A percentile compares a stretch with the other conserved stretches of the same genome.
Evolutionary conservation across 305 asterid genomes (phyloP).

Genomic region (Fraxinus albicans): DNA sequence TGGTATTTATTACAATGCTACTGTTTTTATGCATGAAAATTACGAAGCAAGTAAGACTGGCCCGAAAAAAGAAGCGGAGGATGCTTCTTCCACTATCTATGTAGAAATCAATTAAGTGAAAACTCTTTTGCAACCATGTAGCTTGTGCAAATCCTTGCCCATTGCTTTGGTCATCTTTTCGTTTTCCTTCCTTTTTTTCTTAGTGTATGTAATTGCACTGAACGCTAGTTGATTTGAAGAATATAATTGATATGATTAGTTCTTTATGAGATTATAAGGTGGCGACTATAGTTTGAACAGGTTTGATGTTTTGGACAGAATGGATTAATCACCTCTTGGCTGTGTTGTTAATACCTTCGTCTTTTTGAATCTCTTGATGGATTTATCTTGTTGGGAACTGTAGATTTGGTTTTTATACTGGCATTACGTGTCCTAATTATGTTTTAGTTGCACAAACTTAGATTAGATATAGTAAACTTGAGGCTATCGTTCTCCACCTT

Average conservation of each 20-base stretch:
- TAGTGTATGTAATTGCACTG: slow-evolving; percentile 29
- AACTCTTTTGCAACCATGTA: slow-evolving; percentile 25
- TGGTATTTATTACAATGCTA: slow-evolving; percentile 54
- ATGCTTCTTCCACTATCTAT: slow-evolving; percentile 96
- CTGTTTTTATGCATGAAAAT: slow-evolving; percentile 73
- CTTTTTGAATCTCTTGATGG: slow-evolving; percentile 1
- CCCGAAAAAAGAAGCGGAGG: slow-evolving; percentile 82
- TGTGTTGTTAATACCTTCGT: neutral
- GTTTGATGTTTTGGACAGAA: slow-evolving; percentile 9
- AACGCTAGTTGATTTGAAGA: slow-evolving; percentile 26
- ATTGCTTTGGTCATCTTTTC: slow-evolving; percentile 18
- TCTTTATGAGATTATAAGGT: neutral
- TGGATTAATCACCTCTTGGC: slow-evolving; percentile 12
- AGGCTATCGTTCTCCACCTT: neutral
- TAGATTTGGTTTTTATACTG: neutral
- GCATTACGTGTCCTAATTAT: neutral
- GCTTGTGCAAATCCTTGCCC: slow-evolving; percentile 31
- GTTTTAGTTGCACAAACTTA: neutral
- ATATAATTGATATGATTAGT: slow-evolving; percentile 23
- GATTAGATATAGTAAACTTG: neutral
- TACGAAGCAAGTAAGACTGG: slow-evolving; percentile 68
- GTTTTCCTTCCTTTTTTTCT: neutral
- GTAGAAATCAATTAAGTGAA: slow-evolving; percentile 37
- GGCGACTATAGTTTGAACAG: neutral
- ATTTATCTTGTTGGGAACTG: neutral